Percentiles rank a stretch among this genome's conserved stretches.
Evolutionary conservation across 495 filamentous ascomycete genomes (phyloP).

Genomic region (Thermochaetoides thermophila): DNA sequence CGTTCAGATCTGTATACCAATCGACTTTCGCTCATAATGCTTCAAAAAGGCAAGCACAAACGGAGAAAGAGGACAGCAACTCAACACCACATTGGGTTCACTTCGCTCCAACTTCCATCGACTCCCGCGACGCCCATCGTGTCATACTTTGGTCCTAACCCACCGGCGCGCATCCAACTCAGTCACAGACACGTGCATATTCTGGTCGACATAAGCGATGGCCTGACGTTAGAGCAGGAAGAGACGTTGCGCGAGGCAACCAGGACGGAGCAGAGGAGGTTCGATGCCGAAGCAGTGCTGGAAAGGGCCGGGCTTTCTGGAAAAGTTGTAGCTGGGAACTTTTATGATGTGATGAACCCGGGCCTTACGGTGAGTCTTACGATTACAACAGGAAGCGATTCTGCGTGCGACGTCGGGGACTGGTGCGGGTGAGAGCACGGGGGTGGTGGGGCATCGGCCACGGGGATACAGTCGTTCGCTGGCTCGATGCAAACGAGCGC

Average conservation of each 20-base stretch:
- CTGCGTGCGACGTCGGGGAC: not conserved
- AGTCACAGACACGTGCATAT: constrained; percentile 29
- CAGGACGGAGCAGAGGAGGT: constrained; percentile 13
- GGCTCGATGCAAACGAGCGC: too few relatives aligned
- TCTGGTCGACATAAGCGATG: constrained; percentile 26
- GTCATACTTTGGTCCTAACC: constrained; percentile 22
- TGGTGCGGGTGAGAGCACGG: constrained; percentile 1
- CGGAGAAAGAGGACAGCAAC: too few relatives aligned
- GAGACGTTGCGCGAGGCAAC: constrained; percentile 18
- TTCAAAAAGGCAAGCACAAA: too few relatives aligned
- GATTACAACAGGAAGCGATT: not conserved
- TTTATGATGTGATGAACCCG: constrained; percentile 30
- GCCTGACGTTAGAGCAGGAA: constrained; percentile 10
- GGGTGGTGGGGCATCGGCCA: not conserved
- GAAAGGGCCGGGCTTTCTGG: constrained; percentile 16
- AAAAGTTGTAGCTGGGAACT: constrained; percentile 28
- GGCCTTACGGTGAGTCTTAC: constrained; percentile 13
- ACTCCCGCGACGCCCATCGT: constrained; percentile 15
- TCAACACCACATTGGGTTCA: constrained; percentile 19
- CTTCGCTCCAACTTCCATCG: constrained; percentile 19
- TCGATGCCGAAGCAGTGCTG: constrained; percentile 18
- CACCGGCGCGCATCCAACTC: constrained; percentile 26
- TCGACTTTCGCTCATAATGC: constrained; percentile 21
- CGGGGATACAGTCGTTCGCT: too few relatives aligned
- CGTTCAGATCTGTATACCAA: constrained; percentile 31